These are phyloP conservation scores for Uronychia setigera DNA, from an alignment of 73 alveolate genomes.

Conservation along the genomic window DNA sequence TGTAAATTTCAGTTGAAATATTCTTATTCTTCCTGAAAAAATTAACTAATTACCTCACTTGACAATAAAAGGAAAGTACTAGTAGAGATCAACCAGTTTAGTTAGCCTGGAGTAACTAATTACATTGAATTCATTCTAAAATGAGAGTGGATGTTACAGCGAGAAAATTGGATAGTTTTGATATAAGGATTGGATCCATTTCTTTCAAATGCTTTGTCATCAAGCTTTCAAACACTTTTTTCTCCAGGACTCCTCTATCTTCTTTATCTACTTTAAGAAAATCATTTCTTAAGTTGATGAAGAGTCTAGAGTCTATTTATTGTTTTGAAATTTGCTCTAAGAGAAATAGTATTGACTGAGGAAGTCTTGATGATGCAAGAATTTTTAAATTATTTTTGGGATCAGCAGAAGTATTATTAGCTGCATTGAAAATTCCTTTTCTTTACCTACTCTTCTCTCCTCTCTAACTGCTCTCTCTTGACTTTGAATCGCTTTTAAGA, in stretches of 20 bases:
- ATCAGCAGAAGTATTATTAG: too few relatives aligned
- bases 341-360: constrained; percentile 2
- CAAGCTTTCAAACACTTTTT: constrained; percentile 11
- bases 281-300: constrained; percentile 24
- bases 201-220: constrained; percentile 1
- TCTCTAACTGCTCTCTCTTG: constrained; percentile 17
- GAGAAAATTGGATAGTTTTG: background rate
- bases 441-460: too few relatives aligned
- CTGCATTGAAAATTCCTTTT: too few relatives aligned
- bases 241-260: constrained; percentile 22
- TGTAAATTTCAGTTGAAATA: constrained; percentile 25
- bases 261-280: constrained; percentile 27
- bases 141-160: background rate
- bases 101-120: constrained; percentile 18
- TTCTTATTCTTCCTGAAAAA: constrained; percentile 22
- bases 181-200: constrained; percentile 9
- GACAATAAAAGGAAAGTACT: constrained; percentile 38
- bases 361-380: too few relatives aligned
- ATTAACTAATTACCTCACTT: background rate
- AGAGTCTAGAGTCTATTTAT: constrained; percentile 33
- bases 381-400: too few relatives aligned
- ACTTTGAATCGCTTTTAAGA: too few relatives aligned
- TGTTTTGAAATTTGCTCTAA: background rate
- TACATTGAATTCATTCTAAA: background rate
- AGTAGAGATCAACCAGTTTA: constrained; percentile 28